Conservation (phyloP, 2,329 filamentous ascomycete species). For the Diaporthe batatas region DNA sequence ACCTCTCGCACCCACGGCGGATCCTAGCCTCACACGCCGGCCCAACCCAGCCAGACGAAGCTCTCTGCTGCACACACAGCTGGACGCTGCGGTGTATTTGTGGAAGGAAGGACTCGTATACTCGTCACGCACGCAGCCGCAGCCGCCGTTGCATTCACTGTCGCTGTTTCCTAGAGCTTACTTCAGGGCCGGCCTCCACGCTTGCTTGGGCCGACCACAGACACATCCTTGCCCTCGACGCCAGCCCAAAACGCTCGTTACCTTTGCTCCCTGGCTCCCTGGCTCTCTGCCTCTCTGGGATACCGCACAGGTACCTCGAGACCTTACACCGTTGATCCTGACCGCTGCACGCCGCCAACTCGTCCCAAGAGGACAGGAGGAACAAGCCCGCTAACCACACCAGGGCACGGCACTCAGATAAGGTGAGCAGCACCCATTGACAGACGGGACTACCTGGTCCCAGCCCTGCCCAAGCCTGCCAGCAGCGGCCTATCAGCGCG, state of each 20-base stretch:
- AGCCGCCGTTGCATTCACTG: constrained; percentile 9
- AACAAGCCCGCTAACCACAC: constrained; percentile 23
- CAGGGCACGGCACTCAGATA: constrained; percentile 20
- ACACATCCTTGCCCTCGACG: constrained; percentile 6
- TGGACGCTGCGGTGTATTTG: constrained; percentile 3
- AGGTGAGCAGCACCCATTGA: constrained; percentile 39
- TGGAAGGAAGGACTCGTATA: constrained; percentile 31
- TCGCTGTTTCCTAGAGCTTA: constrained; percentile 26
- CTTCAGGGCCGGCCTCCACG: neutral
- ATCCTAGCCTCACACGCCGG: constrained; percentile 14
- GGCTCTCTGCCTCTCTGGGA: constrained; percentile 11
- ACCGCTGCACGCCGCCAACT: constrained; percentile 19
- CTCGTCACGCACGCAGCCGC: constrained; percentile 2
- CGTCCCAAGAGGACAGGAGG: constrained; percentile 26
- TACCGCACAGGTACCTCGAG: constrained; percentile 27
- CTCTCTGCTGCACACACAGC: neutral
- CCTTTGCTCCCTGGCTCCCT: constrained; percentile 7
- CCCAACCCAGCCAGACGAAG: neutral
- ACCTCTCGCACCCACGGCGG: neutral
- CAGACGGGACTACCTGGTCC: constrained; percentile 35
- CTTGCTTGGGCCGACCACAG: constrained; percentile 12
- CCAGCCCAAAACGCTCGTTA: constrained; percentile 29
- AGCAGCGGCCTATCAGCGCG: constrained; percentile 37
- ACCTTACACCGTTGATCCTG: constrained; percentile 34
- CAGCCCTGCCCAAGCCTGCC: constrained; percentile 23